Percentiles rank a stretch among this genome's conserved stretches.
These are phyloP conservation scores for Suillus plorans DNA, from an alignment of 768 basidiomycete genomes.

Conservation along the genomic window DNA sequence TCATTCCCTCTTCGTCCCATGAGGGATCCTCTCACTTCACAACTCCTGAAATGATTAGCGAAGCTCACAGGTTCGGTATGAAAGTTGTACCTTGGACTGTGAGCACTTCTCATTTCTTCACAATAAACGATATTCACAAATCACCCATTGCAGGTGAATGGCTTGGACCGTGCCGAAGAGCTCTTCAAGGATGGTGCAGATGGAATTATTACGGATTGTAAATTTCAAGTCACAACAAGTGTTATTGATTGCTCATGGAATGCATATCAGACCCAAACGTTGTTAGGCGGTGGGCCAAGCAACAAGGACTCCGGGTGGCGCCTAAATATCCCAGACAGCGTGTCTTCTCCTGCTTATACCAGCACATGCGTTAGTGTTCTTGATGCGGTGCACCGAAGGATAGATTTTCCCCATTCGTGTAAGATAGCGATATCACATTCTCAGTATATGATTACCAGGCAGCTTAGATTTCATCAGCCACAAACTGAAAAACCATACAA, in stretches of 20 bases:
- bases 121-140: background rate
- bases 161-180: constrained; percentile 59
- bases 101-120: constrained; percentile 19
- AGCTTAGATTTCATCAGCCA: background rate
- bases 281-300: constrained; percentile 56
- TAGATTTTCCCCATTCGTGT: background rate
- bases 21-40: constrained; percentile 55
- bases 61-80: constrained; percentile 63
- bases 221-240: constrained; percentile 8
- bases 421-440: background rate
- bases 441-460: background rate
- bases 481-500: background rate
- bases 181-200: constrained; percentile 63
- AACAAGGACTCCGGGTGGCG: constrained; percentile 51
- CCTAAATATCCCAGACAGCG: constrained; percentile 58
- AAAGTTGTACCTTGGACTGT: constrained; percentile 76
- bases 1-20: constrained; percentile 39
- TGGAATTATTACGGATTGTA: constrained; percentile 77
- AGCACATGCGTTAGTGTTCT: constrained; percentile 41
- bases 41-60: constrained; percentile 65
- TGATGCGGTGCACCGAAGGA: background rate
- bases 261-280: constrained; percentile 47
- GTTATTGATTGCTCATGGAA: background rate
- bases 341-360: constrained; percentile 60
- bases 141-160: constrained; percentile 48